These are phyloP conservation scores for Ustilago vetiveriae DNA, from an alignment of 1,284 basidiomycete species.

Conservation along the genomic window DNA sequence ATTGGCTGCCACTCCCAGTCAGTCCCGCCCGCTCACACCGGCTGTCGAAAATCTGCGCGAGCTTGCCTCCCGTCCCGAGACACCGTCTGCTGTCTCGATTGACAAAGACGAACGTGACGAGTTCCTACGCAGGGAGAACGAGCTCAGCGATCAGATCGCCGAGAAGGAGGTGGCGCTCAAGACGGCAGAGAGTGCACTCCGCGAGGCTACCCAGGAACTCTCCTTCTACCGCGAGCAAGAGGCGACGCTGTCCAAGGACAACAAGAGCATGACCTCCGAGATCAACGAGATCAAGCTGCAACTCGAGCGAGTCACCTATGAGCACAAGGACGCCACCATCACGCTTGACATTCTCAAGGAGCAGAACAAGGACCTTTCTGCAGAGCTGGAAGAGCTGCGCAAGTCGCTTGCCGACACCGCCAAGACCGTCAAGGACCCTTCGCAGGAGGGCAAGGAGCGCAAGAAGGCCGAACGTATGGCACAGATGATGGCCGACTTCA, in stretches of 20 bases:
- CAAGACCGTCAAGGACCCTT: slow-evolving; percentile 67
- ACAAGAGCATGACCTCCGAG: slow-evolving; percentile 68
- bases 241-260: slow-evolving; percentile 51
- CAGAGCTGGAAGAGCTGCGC: slow-evolving; percentile 85
- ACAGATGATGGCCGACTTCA: slow-evolving; percentile 99
- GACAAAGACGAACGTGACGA: slow-evolving; percentile 98
- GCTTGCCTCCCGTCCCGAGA: slow-evolving; percentile 70
- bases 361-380: slow-evolving; percentile 86
- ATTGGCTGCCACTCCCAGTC: slow-evolving; percentile 19
- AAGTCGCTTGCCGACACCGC: slow-evolving; percentile 52
- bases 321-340: slow-evolving; percentile 92
- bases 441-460: slow-evolving; percentile 94
- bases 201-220: slow-evolving; percentile 77
- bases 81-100: slow-evolving; percentile 80
- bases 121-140: slow-evolving; percentile 95
- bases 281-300: slow-evolving; percentile 91
- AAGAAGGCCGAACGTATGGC: slow-evolving; percentile 99
- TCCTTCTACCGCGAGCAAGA: slow-evolving; percentile 86
- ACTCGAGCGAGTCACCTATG: slow-evolving; percentile 90
- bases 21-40: slow-evolving; percentile 76
- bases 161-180: slow-evolving; percentile 73
- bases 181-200: slow-evolving; percentile 59
- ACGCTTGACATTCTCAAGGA: slow-evolving; percentile 97
- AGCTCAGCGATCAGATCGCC: slow-evolving; percentile 89
- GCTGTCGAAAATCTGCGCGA: slow-evolving; percentile 77